These are phyloP conservation scores for Dissophora ornata DNA, from an alignment of 192 early-diverging fungal species.

Conservation along the genomic window DNA sequence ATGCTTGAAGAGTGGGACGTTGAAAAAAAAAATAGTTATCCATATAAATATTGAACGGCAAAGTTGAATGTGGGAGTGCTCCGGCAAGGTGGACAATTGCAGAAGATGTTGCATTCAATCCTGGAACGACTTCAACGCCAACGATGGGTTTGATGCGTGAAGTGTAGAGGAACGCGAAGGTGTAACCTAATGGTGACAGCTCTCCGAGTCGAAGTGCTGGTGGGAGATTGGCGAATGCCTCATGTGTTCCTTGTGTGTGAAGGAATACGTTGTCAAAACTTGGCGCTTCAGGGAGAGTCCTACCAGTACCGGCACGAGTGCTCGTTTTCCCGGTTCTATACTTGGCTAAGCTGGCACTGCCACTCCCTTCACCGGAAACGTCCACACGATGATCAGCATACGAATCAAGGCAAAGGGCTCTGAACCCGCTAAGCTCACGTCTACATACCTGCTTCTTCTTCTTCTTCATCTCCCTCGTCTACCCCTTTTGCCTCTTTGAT, in stretches of 20 bases:
- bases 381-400: too few relatives aligned
- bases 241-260: not conserved
- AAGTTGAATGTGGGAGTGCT: conserved; percentile 5
- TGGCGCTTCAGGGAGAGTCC: not conserved
- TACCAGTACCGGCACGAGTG: too few relatives aligned
- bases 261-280: not conserved
- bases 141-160: conserved; percentile 9
- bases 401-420: too few relatives aligned
- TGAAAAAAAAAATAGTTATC: conserved; percentile 53
- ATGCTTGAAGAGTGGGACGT: conserved; percentile 25
- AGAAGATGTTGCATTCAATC: conserved; percentile 2
- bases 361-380: too few relatives aligned
- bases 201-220: not conserved
- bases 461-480: too few relatives aligned
- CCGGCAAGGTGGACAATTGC: conserved; percentile 29
- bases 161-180: conserved; percentile 22
- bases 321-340: too few relatives aligned
- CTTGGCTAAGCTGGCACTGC: too few relatives aligned
- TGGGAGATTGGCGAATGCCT: not conserved
- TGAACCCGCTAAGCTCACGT: too few relatives aligned
- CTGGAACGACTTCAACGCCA: conserved; percentile 9
- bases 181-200: conserved; percentile 15
- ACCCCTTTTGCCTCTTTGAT: too few relatives aligned
- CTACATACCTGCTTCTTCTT: too few relatives aligned
- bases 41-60: conserved; percentile 41